phyloP scores from a whole-genome alignment of 2,329 filamentous ascomycete species.

The Pseudopithomyces maydicus region DNA sequence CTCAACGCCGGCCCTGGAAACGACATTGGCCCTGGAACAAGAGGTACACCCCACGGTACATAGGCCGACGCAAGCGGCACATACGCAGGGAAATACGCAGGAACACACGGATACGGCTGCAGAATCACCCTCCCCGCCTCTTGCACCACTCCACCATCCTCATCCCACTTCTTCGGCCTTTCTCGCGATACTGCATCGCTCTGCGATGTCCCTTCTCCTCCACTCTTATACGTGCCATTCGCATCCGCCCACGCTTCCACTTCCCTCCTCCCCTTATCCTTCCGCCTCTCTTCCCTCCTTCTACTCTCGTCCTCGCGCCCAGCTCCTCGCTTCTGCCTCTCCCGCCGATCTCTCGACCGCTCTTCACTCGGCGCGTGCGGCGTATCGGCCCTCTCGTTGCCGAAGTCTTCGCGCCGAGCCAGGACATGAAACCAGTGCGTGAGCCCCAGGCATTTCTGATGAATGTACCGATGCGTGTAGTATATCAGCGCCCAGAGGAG shows the following conservation, averaged over 20 bases:
- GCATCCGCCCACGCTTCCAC: slow-evolving; percentile 1
- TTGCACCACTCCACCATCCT: neutral
- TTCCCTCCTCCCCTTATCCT: neutral
- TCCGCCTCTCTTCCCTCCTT: neutral
- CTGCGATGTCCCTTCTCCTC: neutral
- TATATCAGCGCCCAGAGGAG: slow-evolving; percentile 26
- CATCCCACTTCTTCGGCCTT: neutral
- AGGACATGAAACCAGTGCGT: slow-evolving; percentile 21
- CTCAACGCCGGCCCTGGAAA: neutral
- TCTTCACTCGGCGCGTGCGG: neutral
- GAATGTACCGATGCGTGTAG: slow-evolving; percentile 22
- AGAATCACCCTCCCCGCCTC: neutral
- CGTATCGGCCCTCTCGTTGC: neutral
- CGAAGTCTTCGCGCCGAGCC: neutral
- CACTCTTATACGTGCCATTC: neutral
- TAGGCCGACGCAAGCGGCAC: neutral
- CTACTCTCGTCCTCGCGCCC: neutral
- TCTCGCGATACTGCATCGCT: neutral
- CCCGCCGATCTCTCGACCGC: neutral
- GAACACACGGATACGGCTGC: neutral
- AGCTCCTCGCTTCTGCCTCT: neutral
- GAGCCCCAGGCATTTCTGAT: slow-evolving; percentile 19
- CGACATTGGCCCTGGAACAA: neutral
- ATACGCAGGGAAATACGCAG: neutral
- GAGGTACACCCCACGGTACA: neutral